phyloP scores from a whole-genome alignment of 2,329 filamentous ascomycete genomes.

The Colletotrichum sp. region DNA sequence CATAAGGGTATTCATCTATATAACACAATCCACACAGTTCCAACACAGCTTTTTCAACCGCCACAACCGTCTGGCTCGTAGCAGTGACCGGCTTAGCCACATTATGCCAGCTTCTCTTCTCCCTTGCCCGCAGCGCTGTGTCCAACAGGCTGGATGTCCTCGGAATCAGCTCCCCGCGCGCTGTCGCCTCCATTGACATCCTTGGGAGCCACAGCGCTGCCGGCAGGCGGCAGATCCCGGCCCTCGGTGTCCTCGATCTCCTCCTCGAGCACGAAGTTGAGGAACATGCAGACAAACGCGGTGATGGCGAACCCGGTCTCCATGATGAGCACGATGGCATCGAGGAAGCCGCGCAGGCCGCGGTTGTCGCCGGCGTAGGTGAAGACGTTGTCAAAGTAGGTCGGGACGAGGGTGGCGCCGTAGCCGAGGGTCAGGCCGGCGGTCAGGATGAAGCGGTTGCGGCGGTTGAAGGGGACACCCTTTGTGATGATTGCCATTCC shows the following conservation, averaged over 20 bases:
- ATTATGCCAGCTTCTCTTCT: conserved; percentile 13
- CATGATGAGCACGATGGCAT: conserved; percentile 76
- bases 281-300: conserved; percentile 72
- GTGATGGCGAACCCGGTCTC: conserved; percentile 78
- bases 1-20: not conserved
- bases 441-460: conserved; percentile 83
- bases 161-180: conserved; percentile 16
- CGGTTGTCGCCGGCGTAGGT: conserved; percentile 73
- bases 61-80: not conserved
- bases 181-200: conserved; percentile 13
- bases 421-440: conserved; percentile 77
- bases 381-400: conserved; percentile 75
- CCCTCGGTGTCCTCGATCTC: conserved; percentile 70
- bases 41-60: not conserved
- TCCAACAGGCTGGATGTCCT: conserved; percentile 15
- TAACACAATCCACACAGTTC: not conserved
- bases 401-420: conserved; percentile 69
- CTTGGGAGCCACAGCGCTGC: not conserved
- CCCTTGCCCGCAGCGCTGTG: conserved; percentile 5
- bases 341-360: conserved; percentile 73
- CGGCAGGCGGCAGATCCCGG: not conserved
- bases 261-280: conserved; percentile 76
- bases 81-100: no score
- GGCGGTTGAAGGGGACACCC: conserved; percentile 74
- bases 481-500: conserved; percentile 78